These are phyloP conservation scores for Hemileccinum rubropunctum DNA, from an alignment of 768 basidiomycete genomes.

Conservation along the genomic window DNA sequence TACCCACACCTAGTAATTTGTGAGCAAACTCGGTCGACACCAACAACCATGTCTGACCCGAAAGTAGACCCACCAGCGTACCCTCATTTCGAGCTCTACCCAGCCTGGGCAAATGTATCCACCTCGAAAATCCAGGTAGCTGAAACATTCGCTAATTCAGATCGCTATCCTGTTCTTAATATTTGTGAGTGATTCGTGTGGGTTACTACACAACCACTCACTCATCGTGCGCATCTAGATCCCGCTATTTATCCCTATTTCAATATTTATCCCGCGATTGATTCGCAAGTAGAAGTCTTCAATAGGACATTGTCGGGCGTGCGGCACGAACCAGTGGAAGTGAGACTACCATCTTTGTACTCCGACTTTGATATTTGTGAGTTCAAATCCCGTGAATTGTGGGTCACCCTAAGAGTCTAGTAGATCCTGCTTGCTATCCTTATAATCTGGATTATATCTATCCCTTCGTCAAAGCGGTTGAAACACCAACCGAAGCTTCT, in stretches of 20 bases:
- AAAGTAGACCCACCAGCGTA: constrained; percentile 22
- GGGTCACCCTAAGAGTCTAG: neutral
- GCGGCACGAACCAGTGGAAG: constrained; percentile 2
- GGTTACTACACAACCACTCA: neutral
- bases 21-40: constrained; percentile 11
- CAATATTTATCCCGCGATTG: constrained; percentile 36
- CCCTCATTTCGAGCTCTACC: constrained; percentile 36
- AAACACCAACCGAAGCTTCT: constrained; percentile 7
- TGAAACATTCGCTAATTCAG: neutral
- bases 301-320: neutral
- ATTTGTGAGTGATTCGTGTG: constrained; percentile 13
- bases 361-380: constrained; percentile 34
- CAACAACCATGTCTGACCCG: constrained; percentile 2
- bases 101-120: constrained; percentile 8
- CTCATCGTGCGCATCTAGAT: constrained; percentile 32
- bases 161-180: constrained; percentile 24
- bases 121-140: neutral
- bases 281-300: constrained; percentile 1
- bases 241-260: constrained; percentile 41
- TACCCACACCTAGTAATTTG: constrained; percentile 31
- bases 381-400: constrained; percentile 9
- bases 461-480: constrained; percentile 10
- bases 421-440: constrained; percentile 43
- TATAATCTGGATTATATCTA: constrained; percentile 37
- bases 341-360: constrained; percentile 10